Base-by-base conservation (phyloP, 805 yeast genomes). In the Saccharomyces kudriavzevii region DNA sequence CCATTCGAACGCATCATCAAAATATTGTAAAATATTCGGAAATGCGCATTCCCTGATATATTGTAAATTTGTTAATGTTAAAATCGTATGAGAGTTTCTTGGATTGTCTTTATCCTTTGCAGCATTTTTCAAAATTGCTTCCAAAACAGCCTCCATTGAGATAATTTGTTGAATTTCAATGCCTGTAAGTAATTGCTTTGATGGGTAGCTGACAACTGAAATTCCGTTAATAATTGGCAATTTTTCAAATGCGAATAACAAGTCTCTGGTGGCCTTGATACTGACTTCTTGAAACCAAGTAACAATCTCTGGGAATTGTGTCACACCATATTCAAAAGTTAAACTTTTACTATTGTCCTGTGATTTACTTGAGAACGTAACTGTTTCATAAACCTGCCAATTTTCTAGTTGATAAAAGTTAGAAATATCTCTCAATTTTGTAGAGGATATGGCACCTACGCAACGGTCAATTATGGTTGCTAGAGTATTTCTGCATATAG, bases 31-130 rank as follows among this genome's bases (percentile, higher is more conserved):
- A 20, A 82, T 66, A 24, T 68, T 64, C 0, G 87, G 84, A 26
- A 85, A 70, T 2, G 79, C 72, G 2, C 60, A 65, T 24, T 69
- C 70, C 30, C 77, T 70, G 29, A 85, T 67, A 48, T 74, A 74
- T 47, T 75, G 77, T 48, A 85, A 65, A 59, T 84, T 84, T 46
- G 83, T 76, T 46, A 84, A 64, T 0, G 85, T 77, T 40, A 79
- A 62, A 40, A 82, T 68, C 13, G 81, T 71, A 54, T 78, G 79
- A 5, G 75, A 64, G 50, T 78, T 73, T 58, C 73, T 72, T 35
- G 70, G 64, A 24, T 67, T 66, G 35, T 71, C 72, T 47, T 68
- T 71, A 52, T 74, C 76, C 54, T 69, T 70, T 5, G 75, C 73
- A 3, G 76, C 74, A 53, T 70, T 71, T 46, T 71, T 66, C 40